Percentiles rank a stretch among this genome's conserved stretches.
These are phyloP conservation scores for Rhizophlyctis rosea DNA, from an alignment of 192 early-diverging fungal genomes.

Conservation along the genomic window DNA sequence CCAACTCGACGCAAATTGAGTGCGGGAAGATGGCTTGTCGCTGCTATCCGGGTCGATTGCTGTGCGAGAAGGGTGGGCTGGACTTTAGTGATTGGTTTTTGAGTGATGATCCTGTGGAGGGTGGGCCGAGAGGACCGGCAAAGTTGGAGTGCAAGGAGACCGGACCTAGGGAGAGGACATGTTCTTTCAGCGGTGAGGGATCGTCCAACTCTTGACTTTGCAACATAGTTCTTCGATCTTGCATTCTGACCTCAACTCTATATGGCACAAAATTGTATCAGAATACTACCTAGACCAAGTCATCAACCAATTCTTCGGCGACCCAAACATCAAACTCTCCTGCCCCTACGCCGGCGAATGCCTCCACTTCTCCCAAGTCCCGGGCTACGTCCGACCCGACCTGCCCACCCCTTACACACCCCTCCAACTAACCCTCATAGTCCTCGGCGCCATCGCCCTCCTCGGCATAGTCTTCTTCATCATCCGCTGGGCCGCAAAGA, in stretches of 20 bases:
- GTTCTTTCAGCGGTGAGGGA: slow-evolving; percentile 56
- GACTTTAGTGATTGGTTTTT: slow-evolving; percentile 74
- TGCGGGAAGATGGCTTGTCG: slow-evolving; percentile 76
- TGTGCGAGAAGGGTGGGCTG: slow-evolving; percentile 79
- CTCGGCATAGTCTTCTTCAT: slow-evolving; percentile 32
- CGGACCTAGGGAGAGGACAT: slow-evolving; percentile 29
- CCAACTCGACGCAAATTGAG: slow-evolving; percentile 57
- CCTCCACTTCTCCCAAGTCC: slow-evolving; percentile 81
- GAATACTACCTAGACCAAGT: slow-evolving; percentile 83
- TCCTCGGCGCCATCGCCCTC: slow-evolving; percentile 35
- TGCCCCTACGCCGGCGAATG: slow-evolving; percentile 81
- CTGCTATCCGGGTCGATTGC: slow-evolving; percentile 74
- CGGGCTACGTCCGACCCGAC: slow-evolving; percentile 58
- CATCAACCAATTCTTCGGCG: slow-evolving; percentile 76
- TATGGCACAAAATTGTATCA: slow-evolving; percentile 11
- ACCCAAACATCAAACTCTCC: slow-evolving; percentile 72
- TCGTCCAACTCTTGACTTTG: background rate
- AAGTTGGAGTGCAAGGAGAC: slow-evolving; percentile 29
- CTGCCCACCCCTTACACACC: slow-evolving; percentile 37
- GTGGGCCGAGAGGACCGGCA: slow-evolving; percentile 59
- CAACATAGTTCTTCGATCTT: background rate
- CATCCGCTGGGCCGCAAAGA: slow-evolving; percentile 18
- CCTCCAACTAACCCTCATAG: slow-evolving; percentile 43
- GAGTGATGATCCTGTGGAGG: slow-evolving; percentile 64
- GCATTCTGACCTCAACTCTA: background rate